Evolutionary conservation across 768 basidiomycete species (phyloP).

Genomic region (Scleroderma citrinum): DNA sequence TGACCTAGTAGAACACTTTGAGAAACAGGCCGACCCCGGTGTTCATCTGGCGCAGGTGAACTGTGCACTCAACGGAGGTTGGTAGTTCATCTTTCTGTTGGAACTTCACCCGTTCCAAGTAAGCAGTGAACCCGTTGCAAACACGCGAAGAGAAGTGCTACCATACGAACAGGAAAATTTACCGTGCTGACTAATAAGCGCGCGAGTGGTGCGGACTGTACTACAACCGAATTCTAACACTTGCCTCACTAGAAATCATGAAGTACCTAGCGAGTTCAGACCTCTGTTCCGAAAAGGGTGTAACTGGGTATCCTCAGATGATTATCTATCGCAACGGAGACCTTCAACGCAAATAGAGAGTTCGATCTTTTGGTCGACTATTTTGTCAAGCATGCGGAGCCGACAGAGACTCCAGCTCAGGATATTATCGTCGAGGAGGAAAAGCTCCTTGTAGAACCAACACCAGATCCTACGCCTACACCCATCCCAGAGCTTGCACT

Average conservation of each 20-base stretch:
- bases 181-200: too few species aligned
- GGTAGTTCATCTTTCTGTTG: constrained; percentile 29
- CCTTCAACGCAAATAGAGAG: constrained; percentile 50
- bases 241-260: neutral
- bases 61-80: constrained; percentile 72
- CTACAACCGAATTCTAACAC: too few species aligned
- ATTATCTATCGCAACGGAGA: constrained; percentile 66
- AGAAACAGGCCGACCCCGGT: constrained; percentile 32
- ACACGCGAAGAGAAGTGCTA: too few species aligned
- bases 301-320: constrained; percentile 73
- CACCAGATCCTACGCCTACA: constrained; percentile 16
- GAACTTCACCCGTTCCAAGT: too few species aligned
- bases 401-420: constrained; percentile 10
- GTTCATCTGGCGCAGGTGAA: constrained; percentile 77
- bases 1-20: constrained; percentile 49
- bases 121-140: too few species aligned
- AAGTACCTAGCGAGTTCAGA: constrained; percentile 39
- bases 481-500: constrained; percentile 4
- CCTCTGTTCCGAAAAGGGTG: constrained; percentile 61
- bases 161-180: too few species aligned
- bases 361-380: constrained; percentile 51
- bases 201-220: too few species aligned
- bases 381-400: constrained; percentile 40
- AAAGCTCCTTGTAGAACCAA: neutral
- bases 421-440: constrained; percentile 5